These are phyloP conservation scores for Symbiodinium pilosum DNA, from an alignment of 73 alveolate species.

Conservation along the genomic window DNA sequence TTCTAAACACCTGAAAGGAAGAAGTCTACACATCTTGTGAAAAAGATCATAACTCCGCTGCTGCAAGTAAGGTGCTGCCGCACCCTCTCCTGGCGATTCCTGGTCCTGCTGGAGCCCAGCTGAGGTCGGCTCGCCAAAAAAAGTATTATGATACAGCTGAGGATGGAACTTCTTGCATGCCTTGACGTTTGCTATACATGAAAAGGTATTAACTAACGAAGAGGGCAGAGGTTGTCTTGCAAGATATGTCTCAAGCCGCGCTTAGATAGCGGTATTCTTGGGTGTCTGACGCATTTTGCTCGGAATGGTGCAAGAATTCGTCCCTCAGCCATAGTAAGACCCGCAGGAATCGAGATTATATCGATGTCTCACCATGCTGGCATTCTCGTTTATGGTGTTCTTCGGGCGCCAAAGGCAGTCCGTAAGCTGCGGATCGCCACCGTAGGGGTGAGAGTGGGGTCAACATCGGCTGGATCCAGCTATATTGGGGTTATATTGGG, in stretches of 20 bases:
- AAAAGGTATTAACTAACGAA: too few species aligned
- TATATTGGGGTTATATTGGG: too few species aligned
- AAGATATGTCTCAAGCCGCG: too few species aligned
- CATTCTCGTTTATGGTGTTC: background rate
- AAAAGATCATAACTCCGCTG: too few species aligned
- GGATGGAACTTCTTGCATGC: background rate
- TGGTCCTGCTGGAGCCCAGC: conserved; percentile 47
- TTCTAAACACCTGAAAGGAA: too few species aligned
- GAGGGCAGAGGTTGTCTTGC: background rate
- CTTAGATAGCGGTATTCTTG: background rate
- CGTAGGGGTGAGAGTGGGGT: too few species aligned
- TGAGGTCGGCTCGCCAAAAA: background rate
- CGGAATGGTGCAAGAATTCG: background rate
- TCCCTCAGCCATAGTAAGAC: background rate
- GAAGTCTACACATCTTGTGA: too few species aligned
- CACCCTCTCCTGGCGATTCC: conserved; percentile 34
- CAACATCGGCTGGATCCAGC: too few species aligned
- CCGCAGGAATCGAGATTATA: background rate
- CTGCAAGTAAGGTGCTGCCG: background rate
- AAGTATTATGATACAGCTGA: too few species aligned
- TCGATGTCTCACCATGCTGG: conserved; percentile 27
- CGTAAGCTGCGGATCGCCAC: background rate
- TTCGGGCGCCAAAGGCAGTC: conserved; percentile 38
- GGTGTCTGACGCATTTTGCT: background rate
- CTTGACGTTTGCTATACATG: background rate